Base-by-base conservation (phyloP, 345 rosid genomes). In the Bruguiera sexangula region DNA sequence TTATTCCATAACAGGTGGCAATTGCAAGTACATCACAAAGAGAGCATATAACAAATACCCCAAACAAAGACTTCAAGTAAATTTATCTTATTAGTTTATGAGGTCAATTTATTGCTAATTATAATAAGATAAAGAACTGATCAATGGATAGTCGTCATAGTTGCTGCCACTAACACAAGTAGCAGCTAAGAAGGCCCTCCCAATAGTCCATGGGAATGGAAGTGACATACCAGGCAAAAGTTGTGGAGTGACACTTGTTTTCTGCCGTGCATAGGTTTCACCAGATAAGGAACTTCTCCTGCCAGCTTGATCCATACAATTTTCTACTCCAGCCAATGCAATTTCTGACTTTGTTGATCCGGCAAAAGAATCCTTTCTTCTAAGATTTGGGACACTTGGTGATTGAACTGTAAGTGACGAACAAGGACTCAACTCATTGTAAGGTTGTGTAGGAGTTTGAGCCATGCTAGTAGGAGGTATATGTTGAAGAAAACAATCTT, bases 241-340 rank as follows among this genome's bases (percentile, higher is more conserved):
- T 24, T 63, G 34, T 50, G 66, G 36, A 8, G 62, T 29, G 8
- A 57, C 31, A 26, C 37, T 37, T n/a, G 53, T 51, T 26, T 69
- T 18, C 37, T 20, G 60, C 66, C 60, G 27, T 36, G 34, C 55
- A 53, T 58, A 27, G 16, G 56, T 50, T 52, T 7, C 74, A 15
- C 62, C 51, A 69, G 52, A 18, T 27, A 16, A 24, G 57, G 37
- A 60, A 60, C 51, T 55, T 69, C 51, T 52, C 58, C 55, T 50
- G 22, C n/a, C 36, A 24, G 62, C 63, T 27, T 69, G 67, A 65
- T 8, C 36, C 16, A 27, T 51, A 48, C 20, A 19, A 26, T 24
- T 69, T 64, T 69, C 66, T 50, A 29, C n/a, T 34, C 70, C 39
- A 64, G 15, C 53, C 62, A 43, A 67, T 39, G 54, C 73, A 58